Base-by-base conservation (phyloP, 192 early-diverging fungal species). In the Pecoramyces ruminantium region DNA sequence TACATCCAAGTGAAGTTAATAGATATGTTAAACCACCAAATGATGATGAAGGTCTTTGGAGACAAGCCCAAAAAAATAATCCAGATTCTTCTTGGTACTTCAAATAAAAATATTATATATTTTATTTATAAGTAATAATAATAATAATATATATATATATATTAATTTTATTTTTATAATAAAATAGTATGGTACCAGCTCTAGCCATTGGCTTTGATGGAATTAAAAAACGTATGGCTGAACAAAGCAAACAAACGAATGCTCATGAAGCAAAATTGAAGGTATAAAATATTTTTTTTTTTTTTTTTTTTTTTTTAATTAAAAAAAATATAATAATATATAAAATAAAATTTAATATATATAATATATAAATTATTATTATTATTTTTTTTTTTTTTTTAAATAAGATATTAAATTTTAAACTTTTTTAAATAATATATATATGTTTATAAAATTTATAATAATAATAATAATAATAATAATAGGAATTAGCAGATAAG, bases 191-290 rank as follows among this genome's bases (percentile, higher is more conserved):
- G 88, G 96, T 98, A 2, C 97, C 97, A 15, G 95, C 94, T 16
- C 83, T 96, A 12, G 96, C 95, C 4, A 88, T 92, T 80, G 96
- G 96, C 27, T 98, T 97, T 80, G 94, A 92, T 11, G 96, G 96
- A 79, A 84, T 98, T 18, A 90, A 95, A 78, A 96, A 95, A 86
- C 89, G 97, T 17, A 91, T 94, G 77, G 91, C 91, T 29, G 85
- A 89, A 78, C 96, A 97, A 85, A 87, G 93, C 14, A 80, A 91
- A 29, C 87, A 91, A 81, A 87, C 87, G 67, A 85, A 92, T 77
- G 87, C 89, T 51, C 93, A 95, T 84, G 86, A 89, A 83, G 88
- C 86, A 81, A 95, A 93, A 84, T 84, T 96, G 16, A 84, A 90
- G 79, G 92, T 90, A 82, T 81, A 83, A 79, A 78, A 34, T 34